A percentile compares a stretch with the other conserved stretches of the same genome.
These are phyloP conservation scores for Arabis alpina DNA, from an alignment of 345 rosid genomes.

Conservation along the genomic window DNA sequence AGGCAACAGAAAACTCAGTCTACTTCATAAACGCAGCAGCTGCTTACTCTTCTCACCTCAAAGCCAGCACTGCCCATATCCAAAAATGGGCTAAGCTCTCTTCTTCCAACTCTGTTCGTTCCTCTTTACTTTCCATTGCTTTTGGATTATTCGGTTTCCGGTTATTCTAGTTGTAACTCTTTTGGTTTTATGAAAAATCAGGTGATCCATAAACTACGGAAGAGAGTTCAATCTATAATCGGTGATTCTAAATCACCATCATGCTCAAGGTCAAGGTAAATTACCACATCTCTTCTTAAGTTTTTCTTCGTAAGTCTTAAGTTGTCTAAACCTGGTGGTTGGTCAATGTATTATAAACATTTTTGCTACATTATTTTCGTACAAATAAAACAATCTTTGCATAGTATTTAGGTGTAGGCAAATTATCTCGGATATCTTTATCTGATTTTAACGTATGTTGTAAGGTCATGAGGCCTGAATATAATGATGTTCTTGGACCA, in stretches of 20 bases:
- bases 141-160: background rate
- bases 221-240: slow-evolving; percentile 56
- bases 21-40: slow-evolving; percentile 57
- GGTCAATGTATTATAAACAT: background rate
- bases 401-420: too few species aligned
- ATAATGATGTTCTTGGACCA: too few species aligned
- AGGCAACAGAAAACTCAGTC: slow-evolving; percentile 81
- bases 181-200: slow-evolving; percentile 26
- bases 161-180: slow-evolving; percentile 8
- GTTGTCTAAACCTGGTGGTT: background rate
- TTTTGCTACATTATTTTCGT: background rate
- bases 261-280: slow-evolving; percentile 20
- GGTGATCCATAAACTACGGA: slow-evolving; percentile 62
- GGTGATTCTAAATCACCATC: slow-evolving; percentile 41
- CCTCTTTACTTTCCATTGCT: background rate
- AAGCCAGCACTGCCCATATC: slow-evolving; percentile 52
- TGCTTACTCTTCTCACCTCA: slow-evolving; percentile 63
- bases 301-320: slow-evolving; percentile 5
- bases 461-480: too few species aligned
- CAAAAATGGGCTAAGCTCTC: slow-evolving; percentile 76
- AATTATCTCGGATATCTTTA: too few species aligned
- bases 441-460: too few species aligned
- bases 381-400: background rate
- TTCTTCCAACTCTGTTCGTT: slow-evolving; percentile 50
- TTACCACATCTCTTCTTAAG: background rate